Evolutionary conservation across 345 rosid genomes (phyloP).

Genomic region (Aquilaria yunnanensis): DNA sequence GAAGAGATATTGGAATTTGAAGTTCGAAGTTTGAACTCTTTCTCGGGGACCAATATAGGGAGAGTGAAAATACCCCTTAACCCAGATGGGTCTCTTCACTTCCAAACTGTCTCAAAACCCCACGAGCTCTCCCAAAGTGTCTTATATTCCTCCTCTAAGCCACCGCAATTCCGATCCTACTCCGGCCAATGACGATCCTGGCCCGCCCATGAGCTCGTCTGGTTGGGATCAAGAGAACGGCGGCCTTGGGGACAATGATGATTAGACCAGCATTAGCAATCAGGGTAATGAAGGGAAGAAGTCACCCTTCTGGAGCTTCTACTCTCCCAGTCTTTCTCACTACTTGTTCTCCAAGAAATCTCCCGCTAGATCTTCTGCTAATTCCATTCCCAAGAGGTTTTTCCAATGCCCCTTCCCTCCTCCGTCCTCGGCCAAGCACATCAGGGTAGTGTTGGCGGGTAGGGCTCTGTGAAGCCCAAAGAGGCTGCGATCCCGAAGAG

Average conservation of each 20-base stretch:
- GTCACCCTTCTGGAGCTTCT: constrained; percentile 78
- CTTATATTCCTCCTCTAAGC: constrained; percentile 25
- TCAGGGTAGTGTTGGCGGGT: constrained; percentile 68
- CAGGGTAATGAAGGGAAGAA: constrained; percentile 39
- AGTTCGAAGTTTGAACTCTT: constrained; percentile 1
- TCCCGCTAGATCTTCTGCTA: constrained; percentile 66
- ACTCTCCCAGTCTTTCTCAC: constrained; percentile 86
- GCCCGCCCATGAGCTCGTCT: constrained; percentile 14
- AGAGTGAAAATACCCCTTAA: constrained; percentile 1
- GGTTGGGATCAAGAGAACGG: constrained; percentile 18
- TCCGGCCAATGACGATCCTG: constrained; percentile 10
- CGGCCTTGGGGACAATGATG: background rate
- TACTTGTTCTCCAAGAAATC: constrained; percentile 79
- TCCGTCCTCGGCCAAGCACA: constrained; percentile 93
- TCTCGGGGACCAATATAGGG: constrained; percentile 23
- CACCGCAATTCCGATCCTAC: constrained; percentile 7
- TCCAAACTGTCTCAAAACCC: constrained; percentile 57
- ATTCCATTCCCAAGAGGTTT: constrained; percentile 68
- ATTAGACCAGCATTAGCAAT: background rate
- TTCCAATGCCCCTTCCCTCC: constrained; percentile 82
- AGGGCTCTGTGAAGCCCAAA: constrained; percentile 57
- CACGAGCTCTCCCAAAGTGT: constrained; percentile 26
- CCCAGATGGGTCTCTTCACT: constrained; percentile 65
- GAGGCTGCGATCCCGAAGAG: constrained; percentile 63
- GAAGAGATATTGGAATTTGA: too few species aligned